phyloP scores from a whole-genome alignment of 345 rosid genomes.

The Xanthoceras sorbifolium region DNA sequence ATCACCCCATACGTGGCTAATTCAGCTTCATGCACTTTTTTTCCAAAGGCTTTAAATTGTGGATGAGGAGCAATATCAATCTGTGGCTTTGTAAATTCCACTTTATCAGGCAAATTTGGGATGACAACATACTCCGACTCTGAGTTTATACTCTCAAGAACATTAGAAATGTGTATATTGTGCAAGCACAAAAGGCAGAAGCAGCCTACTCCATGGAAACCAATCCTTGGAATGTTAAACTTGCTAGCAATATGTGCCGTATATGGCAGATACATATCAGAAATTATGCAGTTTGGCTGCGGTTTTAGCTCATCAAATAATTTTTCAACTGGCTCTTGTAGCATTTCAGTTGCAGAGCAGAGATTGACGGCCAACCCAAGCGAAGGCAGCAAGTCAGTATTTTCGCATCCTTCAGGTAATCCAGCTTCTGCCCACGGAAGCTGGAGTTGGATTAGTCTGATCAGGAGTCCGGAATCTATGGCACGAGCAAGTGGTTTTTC shows the following conservation, averaged over 20 bases:
- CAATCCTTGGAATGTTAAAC: too few relatives aligned
- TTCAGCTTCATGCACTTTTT: conserved; percentile 33
- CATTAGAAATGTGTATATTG: neutral
- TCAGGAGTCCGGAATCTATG: too few relatives aligned
- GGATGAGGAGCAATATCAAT: conserved; percentile 12
- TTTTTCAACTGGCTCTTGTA: too few relatives aligned
- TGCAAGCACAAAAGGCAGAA: too few relatives aligned
- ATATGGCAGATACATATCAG: conserved; percentile 38
- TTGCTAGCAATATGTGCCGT: conserved; percentile 22
- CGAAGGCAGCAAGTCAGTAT: neutral
- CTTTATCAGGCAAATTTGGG: conserved; percentile 31
- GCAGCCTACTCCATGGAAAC: too few relatives aligned
- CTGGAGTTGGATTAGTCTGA: too few relatives aligned
- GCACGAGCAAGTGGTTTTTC: too few relatives aligned
- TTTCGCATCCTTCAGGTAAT: conserved; percentile 5
- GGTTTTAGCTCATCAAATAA: conserved; percentile 16
- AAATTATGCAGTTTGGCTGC: conserved; percentile 35
- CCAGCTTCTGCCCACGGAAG: too few relatives aligned
- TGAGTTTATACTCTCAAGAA: neutral
- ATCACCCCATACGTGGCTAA: conserved; percentile 35
- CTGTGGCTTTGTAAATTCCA: conserved; percentile 31
- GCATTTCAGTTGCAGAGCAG: neutral
- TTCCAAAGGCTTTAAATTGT: conserved; percentile 14
- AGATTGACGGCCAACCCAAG: neutral
- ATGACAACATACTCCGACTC: conserved; percentile 21